Base-by-base conservation (phyloP, 768 basidiomycete genomes). In the Tricholoma sp. region DNA sequence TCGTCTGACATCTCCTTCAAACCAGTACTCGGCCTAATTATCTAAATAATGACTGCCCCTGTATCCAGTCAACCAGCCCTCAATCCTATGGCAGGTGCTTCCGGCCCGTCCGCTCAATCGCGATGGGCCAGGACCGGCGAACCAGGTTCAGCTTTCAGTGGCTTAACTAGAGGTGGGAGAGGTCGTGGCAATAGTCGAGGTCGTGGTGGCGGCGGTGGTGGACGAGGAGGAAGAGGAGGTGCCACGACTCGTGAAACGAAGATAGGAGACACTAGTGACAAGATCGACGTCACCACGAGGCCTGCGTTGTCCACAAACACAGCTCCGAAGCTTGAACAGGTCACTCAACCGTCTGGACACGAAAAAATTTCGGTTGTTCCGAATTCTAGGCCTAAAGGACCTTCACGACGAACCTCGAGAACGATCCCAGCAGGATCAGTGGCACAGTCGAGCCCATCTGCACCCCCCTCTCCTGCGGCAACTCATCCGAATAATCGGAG, bases 111-210 rank as follows among this genome's bases (percentile, higher is more conserved):
- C 32, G 57, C 57, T 46, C 61, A 65, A 32, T 68, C 73, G 54
- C 76, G 78, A 58, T 82, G 83, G 82, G 68, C 64, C 43, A 73
- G 72, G 50, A 63, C 70, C n/a, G 74, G 72, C 50, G 83, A 83
- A 47, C 72, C 76, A 51, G 79, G 76, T 6, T 72, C 78, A 32
- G 74, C 80, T 32, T 81, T 80, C 61, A 76, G 71, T 62, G 79
- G 79, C 46, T 65, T 76, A 29, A 68, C 71, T 61, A 74, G 72
- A 53, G 61, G 67, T 52, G 70, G 72, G 18, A 67, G 76, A 61
- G 72, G 74, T 18, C 68, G 70, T 9, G 64, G 67, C 35, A 59
- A 67, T 50, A 68, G 67, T 52, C 55, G 63, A 19, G 62, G 69
- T 37, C 64, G 24, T 27, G 24, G 24, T 27, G 24, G 24, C 59